A percentile compares a stretch with the other conserved stretches of the same genome.
phyloP scores from a whole-genome alignment of 192 early-diverging fungal species.

The Backusella luteola region DNA sequence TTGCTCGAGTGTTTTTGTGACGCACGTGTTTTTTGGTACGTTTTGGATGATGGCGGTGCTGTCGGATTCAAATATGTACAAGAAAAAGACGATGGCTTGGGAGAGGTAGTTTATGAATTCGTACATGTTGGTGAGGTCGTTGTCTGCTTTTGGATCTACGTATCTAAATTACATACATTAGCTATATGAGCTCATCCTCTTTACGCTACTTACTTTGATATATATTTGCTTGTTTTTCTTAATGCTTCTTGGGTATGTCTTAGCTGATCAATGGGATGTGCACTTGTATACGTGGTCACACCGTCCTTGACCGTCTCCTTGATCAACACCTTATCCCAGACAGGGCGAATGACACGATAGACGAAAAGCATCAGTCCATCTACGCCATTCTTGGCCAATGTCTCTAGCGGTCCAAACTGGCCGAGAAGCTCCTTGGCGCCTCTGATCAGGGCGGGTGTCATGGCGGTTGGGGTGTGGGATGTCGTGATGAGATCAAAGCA shows the following conservation, averaged over 20 bases:
- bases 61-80: slow-evolving; percentile 4
- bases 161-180: neutral
- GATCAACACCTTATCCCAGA: neutral
- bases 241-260: neutral
- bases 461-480: neutral
- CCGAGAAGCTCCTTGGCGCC: neutral
- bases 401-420: neutral
- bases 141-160: neutral
- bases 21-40: neutral
- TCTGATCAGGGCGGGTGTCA: neutral
- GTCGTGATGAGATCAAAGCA: neutral
- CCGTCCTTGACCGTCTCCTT: neutral
- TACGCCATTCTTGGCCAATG: neutral
- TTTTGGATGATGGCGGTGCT: neutral
- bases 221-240: neutral
- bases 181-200: too few relatives aligned
- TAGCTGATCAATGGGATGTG: neutral
- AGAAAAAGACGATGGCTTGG: neutral
- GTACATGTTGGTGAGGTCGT: neutral
- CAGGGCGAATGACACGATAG: neutral
- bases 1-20: neutral
- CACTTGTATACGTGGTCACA: neutral
- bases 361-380: neutral
- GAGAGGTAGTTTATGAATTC: neutral
- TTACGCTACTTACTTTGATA: neutral